These are phyloP conservation scores for Alnus glutinosa DNA, from an alignment of 306 rosid genomes.

Conservation along the genomic window DNA sequence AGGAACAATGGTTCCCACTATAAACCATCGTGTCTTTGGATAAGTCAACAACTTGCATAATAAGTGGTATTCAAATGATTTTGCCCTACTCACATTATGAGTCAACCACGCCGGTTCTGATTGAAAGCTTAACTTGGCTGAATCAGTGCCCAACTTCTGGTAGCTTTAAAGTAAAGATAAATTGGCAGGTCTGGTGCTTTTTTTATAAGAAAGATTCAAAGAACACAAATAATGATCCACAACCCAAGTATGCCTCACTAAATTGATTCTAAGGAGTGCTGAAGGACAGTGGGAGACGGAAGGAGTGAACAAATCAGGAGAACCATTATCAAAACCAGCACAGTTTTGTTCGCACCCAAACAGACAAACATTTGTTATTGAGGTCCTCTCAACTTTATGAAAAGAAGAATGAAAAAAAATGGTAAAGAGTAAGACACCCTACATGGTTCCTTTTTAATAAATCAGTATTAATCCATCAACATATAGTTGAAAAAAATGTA, in stretches of 20 bases:
- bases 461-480: neutral
- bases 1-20: neutral
- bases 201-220: neutral
- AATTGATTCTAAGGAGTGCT: neutral
- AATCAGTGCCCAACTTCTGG: neutral
- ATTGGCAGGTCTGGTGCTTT: neutral
- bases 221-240: neutral
- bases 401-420: neutral
- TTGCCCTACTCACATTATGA: neutral
- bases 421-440: neutral
- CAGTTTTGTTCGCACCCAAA: neutral
- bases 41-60: neutral
- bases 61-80: neutral
- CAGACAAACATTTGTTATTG: neutral
- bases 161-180: neutral
- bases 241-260: neutral
- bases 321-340: neutral
- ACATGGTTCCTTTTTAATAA: neutral
- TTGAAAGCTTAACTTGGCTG: neutral
- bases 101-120: neutral
- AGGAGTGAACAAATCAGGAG: neutral
- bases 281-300: neutral
- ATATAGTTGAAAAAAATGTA: neutral
- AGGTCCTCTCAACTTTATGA: neutral
- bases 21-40: neutral